A percentile compares a stretch with the other conserved stretches of the same genome.
Evolutionary conservation across 768 basidiomycete species (phyloP).

Genomic region (Pulveroboletus ravenelii): DNA sequence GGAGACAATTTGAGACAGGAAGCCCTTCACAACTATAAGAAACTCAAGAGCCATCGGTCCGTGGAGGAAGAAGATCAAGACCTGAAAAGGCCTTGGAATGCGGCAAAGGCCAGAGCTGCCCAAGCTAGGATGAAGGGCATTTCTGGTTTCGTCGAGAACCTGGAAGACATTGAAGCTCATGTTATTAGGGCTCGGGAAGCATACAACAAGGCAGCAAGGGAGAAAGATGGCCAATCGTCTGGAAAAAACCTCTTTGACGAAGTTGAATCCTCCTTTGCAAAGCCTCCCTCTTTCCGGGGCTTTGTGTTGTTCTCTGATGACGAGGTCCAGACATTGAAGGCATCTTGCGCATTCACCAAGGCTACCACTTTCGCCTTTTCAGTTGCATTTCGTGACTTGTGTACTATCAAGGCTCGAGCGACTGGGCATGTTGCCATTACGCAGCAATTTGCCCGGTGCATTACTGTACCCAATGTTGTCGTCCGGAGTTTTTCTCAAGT

Average conservation of each 20-base stretch:
- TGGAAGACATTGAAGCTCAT: slow-evolving; percentile 37
- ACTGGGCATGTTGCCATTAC: slow-evolving; percentile 21
- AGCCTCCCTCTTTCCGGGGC: slow-evolving; percentile 21
- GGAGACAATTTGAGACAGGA: slow-evolving; percentile 36
- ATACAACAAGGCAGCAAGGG: slow-evolving; percentile 16
- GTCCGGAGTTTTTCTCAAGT: slow-evolving; percentile 18
- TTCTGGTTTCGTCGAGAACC: slow-evolving; percentile 30
- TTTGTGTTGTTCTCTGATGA: slow-evolving; percentile 26
- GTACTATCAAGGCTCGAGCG: slow-evolving; percentile 50
- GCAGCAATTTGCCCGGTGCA: slow-evolving; percentile 21
- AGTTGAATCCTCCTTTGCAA: slow-evolving; percentile 29
- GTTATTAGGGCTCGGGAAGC: slow-evolving; percentile 26
- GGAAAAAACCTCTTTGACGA: slow-evolving; percentile 6
- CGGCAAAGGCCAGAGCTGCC: slow-evolving; percentile 16
- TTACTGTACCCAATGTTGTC: slow-evolving; percentile 19
- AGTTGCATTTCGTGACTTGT: slow-evolving; percentile 51
- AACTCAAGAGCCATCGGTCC: slow-evolving; percentile 1
- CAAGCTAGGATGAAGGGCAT: slow-evolving; percentile 4
- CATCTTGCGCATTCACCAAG: slow-evolving; percentile 50
- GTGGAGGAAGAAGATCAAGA: slow-evolving; percentile 22
- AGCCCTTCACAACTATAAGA: slow-evolving; percentile 35
- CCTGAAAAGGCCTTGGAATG: slow-evolving; percentile 37
- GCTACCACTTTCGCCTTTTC: slow-evolving; percentile 42
- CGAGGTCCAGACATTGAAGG: slow-evolving; percentile 39
- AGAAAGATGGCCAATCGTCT: not conserved